These are phyloP conservation scores for Terfezia boudieri DNA, from an alignment of 495 filamentous ascomycete genomes.

Conservation along the genomic window DNA sequence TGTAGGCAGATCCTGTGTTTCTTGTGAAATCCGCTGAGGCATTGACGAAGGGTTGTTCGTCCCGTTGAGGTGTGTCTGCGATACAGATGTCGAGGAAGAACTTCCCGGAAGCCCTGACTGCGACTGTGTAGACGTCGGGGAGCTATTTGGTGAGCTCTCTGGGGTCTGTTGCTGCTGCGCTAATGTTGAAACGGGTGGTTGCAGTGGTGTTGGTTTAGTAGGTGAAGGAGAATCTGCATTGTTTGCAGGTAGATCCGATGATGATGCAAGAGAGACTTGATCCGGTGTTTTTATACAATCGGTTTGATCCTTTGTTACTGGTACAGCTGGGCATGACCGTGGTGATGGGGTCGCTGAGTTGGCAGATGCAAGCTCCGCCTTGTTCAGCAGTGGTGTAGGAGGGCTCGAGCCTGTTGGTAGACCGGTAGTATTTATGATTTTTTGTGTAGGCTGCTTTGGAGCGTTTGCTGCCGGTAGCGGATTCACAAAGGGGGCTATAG, in stretches of 20 bases:
- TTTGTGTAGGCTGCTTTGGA: constrained; percentile 11
- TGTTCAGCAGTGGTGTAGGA: constrained; percentile 11
- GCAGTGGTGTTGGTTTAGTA: neutral
- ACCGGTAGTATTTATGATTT: constrained; percentile 10
- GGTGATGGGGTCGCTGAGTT: neutral
- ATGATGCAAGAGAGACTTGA: constrained; percentile 1
- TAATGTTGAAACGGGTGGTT: constrained; percentile 2
- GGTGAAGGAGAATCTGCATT: constrained; percentile 5
- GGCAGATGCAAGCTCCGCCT: neutral
- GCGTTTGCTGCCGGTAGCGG: constrained; percentile 25
- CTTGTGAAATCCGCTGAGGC: neutral
- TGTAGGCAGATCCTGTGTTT: neutral
- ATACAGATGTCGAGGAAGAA: neutral
- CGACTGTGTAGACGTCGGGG: constrained; percentile 1
- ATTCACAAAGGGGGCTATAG: constrained; percentile 21
- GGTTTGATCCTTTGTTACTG: neutral
- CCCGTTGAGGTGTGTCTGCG: neutral
- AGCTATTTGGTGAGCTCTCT: constrained; percentile 5
- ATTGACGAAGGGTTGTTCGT: neutral
- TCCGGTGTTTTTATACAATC: neutral
- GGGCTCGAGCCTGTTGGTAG: constrained; percentile 10
- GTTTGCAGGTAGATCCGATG: constrained; percentile 5
- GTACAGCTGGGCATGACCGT: neutral
- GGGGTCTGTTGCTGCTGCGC: neutral
- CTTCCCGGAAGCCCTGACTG: neutral